A percentile compares a stretch with the other conserved stretches of the same genome.
phyloP scores from a whole-genome alignment of 441 rosid species.

The Erodium moschatum region DNA sequence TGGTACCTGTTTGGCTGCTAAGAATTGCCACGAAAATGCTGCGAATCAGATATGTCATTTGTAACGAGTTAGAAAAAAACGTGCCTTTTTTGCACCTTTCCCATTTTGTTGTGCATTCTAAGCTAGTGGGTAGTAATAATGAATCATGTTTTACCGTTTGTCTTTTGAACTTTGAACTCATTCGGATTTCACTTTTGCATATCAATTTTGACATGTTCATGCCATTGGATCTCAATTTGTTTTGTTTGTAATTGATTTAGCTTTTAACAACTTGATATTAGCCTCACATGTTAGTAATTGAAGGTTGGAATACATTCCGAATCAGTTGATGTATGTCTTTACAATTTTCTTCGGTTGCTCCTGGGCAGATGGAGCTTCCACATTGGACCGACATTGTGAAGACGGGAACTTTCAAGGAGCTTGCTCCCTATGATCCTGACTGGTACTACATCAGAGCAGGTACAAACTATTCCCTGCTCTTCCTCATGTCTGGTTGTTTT shows the following conservation, averaged over 20 bases:
- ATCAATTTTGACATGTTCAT: neutral
- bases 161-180: neutral
- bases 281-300: neutral
- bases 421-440: conserved; percentile 86
- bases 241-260: neutral
- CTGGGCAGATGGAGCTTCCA: conserved; percentile 62
- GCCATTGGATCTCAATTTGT: neutral
- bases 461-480: conserved; percentile 12
- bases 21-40: neutral
- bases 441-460: conserved; percentile 89
- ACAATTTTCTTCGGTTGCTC: neutral
- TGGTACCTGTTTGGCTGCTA: neutral
- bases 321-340: neutral
- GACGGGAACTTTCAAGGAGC: conserved; percentile 73
- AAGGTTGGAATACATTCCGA: neutral
- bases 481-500: neutral
- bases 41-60: neutral
- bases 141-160: neutral
- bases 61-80: neutral
- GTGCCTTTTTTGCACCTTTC: no score
- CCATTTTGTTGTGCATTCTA: neutral
- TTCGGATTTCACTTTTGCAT: neutral
- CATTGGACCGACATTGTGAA: conserved; percentile 83
- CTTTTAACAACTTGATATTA: neutral
- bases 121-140: neutral